These are phyloP conservation scores for Scorias spongiosa DNA, from an alignment of 2,329 filamentous ascomycete genomes.

Conservation along the genomic window DNA sequence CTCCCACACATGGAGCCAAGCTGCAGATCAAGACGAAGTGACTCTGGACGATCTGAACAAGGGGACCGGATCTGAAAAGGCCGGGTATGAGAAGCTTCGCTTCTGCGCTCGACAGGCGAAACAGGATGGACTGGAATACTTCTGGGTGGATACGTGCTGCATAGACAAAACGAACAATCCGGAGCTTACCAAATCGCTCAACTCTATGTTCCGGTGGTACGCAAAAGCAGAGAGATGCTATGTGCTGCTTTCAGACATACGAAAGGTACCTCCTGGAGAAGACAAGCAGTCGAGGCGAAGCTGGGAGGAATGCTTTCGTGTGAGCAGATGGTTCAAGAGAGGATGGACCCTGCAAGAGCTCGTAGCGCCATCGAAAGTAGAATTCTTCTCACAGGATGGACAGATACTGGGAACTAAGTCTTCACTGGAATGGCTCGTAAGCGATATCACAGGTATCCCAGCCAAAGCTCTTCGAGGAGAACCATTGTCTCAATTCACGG, in stretches of 20 bases:
- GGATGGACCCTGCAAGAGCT: constrained; percentile 13
- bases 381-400: constrained; percentile 7
- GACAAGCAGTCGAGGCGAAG: neutral
- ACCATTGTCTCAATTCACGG: constrained; percentile 5
- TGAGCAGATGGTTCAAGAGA: constrained; percentile 8
- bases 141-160: constrained; percentile 13
- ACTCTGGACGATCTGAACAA: constrained; percentile 12
- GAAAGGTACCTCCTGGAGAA: neutral
- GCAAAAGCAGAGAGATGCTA: constrained; percentile 6
- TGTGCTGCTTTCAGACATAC: constrained; percentile 8
- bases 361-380: constrained; percentile 6
- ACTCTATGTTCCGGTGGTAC: constrained; percentile 13
- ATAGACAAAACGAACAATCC: constrained; percentile 10
- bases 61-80: constrained; percentile 3
- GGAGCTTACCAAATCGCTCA: constrained; percentile 9
- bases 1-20: constrained; percentile 18
- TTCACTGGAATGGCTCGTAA: constrained; percentile 2
- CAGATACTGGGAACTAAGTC: constrained; percentile 1
- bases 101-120: constrained; percentile 7
- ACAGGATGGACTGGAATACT: constrained; percentile 6
- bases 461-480: constrained; percentile 7
- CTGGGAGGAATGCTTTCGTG: neutral
- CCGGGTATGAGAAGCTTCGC: constrained; percentile 11
- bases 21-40: constrained; percentile 15
- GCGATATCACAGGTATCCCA: constrained; percentile 14